phyloP scores from a whole-genome alignment of 192 early-diverging fungal genomes.

The Dissophora ornata region DNA sequence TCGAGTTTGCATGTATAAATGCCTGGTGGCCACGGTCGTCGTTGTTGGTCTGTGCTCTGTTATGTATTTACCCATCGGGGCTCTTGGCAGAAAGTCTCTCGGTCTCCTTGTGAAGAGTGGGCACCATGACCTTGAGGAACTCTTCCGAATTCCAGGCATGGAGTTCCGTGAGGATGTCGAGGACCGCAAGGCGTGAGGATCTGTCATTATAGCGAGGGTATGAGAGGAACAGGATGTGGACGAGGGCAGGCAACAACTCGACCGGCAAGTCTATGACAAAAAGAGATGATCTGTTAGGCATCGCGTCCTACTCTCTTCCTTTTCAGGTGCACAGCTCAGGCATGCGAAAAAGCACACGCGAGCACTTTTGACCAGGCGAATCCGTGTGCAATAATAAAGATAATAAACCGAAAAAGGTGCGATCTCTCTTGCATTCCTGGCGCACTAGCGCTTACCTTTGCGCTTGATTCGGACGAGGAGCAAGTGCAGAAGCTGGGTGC shows the following conservation, averaged over 20 bases:
- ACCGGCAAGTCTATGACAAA: conserved; percentile 23
- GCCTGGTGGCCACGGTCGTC: too few relatives aligned
- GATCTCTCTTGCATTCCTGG: too few relatives aligned
- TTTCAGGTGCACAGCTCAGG: too few relatives aligned
- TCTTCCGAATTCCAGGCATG: conserved; percentile 65
- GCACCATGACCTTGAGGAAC: conserved; percentile 68
- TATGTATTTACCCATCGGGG: conserved; percentile 60
- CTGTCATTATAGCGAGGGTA: conserved; percentile 77
- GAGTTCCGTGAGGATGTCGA: conserved; percentile 67
- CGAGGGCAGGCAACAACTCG: conserved; percentile 54
- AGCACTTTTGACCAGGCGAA: too few relatives aligned
- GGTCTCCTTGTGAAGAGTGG: conserved; percentile 62
- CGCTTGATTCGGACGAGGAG: conserved; percentile 61
- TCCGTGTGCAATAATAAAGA: too few relatives aligned
- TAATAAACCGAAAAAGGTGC: too few relatives aligned
- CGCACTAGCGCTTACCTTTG: conserved; percentile 28
- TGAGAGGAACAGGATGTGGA: conserved; percentile 68
- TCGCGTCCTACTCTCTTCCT: too few relatives aligned
- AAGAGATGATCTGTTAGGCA: background rate
- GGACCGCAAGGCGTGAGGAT: conserved; percentile 68
- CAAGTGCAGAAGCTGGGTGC: conserved; percentile 61
- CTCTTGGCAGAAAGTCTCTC: conserved; percentile 59
- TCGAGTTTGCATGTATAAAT: too few relatives aligned
- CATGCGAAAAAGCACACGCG: too few relatives aligned
- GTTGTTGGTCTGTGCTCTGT: too few relatives aligned